These are phyloP conservation scores for Usnea hakonensis DNA, from an alignment of 495 filamentous ascomycete genomes.

Conservation along the genomic window DNA sequence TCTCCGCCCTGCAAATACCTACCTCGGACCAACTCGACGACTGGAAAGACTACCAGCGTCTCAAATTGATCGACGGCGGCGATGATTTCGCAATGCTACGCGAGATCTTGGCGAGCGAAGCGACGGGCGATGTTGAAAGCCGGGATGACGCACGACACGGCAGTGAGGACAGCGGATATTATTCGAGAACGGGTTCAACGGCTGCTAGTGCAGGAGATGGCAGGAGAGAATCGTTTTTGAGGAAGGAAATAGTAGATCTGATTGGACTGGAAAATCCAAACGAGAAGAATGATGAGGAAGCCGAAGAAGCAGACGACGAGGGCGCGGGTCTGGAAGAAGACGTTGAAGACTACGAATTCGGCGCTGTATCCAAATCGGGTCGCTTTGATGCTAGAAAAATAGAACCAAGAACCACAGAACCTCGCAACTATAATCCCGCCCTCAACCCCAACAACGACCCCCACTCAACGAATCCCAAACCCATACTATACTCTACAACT, in stretches of 20 bases:
- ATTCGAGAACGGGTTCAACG: neutral
- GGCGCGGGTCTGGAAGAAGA: neutral
- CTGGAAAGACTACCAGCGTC: constrained; percentile 21
- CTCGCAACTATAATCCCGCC: too few species aligned
- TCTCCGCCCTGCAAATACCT: constrained; percentile 11
- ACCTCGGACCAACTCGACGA: constrained; percentile 22
- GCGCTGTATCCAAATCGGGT: neutral
- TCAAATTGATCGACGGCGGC: constrained; percentile 6
- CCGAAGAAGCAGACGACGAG: neutral
- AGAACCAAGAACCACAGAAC: too few species aligned
- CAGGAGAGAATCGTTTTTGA: neutral
- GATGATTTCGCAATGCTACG: constrained; percentile 7
- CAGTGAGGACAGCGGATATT: constrained; percentile 15
- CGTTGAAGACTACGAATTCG: neutral
- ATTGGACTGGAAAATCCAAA: neutral
- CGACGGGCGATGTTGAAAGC: neutral
- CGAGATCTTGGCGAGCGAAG: constrained; percentile 2
- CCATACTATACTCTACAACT: neutral
- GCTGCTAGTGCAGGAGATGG: neutral
- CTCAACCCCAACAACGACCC: neutral
- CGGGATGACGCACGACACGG: neutral
- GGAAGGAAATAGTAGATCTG: neutral
- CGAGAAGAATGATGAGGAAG: neutral
- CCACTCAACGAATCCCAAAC: neutral
- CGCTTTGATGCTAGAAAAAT: too few species aligned